Evolutionary conservation across 164 flowering plant species (phyloP), one percentile per base, ranked within the genome.

Genomic region (Vitis amurensis): DNA sequence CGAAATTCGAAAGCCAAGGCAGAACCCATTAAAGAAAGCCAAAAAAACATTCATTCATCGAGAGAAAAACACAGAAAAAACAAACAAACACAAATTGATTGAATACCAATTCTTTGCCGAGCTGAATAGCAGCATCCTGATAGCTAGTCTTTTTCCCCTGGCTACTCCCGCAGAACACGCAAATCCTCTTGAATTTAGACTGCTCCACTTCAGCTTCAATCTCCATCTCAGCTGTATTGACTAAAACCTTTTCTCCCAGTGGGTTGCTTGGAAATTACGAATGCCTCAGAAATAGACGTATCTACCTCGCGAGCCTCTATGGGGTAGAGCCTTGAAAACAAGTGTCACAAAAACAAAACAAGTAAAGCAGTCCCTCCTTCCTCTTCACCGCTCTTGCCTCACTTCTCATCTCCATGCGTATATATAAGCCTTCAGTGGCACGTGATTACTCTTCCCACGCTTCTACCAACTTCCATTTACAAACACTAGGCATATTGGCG

Each of bases 131-230:
- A 80, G 98, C 92, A 78, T 88, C 97, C 75, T 89, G 97, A 65
- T 92, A 94, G 81, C 93, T 94, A 68, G 77, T 85, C 80, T 92
- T 94, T 87, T 88, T 92, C 48, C 99, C 99, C 63, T 86, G 94
- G 73, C 97, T 94, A 73, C 99, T 94, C 9, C 99, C 99, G 83
- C 99, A 94, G 67, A 94, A 94, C n/a, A 94, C 99, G 81, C 99
- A 94, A 75, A 94, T 91, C 78, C 91, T 91, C 73, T 75, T 85
- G 78, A 94, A 94, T 77, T 76, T 94, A 13, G 97, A 92, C 49
- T 60, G 70, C 64, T 53, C 81, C 81, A 75, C 74, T 64, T 86
- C 90, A 81, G 73, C 74, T 63, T 77, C 81, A 14, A 77, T 81
- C 88, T 87, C 95, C 92, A 87, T 85, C 72, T 51, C 73, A 52